Conservation (phyloP, 2,329 filamentous ascomycete species). For the Diaporthe vexans region DNA sequence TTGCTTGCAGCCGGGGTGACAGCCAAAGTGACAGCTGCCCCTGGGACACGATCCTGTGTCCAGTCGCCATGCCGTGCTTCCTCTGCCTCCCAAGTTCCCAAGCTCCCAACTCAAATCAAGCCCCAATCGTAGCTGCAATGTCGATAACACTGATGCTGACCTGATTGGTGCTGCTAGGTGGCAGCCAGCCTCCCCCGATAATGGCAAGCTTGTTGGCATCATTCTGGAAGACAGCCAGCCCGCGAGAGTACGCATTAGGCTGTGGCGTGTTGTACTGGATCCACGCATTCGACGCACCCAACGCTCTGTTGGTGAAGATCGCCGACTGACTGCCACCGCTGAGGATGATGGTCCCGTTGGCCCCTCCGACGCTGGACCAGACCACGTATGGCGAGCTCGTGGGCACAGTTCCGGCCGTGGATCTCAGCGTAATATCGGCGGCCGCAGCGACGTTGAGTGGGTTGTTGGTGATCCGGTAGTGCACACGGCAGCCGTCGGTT, state of each 20-base stretch:
- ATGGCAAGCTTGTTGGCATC: constrained; percentile 57
- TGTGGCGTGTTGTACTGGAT: constrained; percentile 53
- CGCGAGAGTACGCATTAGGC: constrained; percentile 54
- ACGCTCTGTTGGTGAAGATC: constrained; percentile 58
- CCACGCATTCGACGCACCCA: constrained; percentile 56
- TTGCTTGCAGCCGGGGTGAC: too few species aligned
- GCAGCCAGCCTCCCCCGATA: constrained; percentile 60
- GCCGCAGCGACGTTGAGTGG: constrained; percentile 56
- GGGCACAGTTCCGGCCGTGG: constrained; percentile 50
- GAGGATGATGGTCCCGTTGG: constrained; percentile 60
- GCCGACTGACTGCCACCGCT: constrained; percentile 54
- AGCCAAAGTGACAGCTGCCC: not conserved
- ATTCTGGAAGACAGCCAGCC: constrained; percentile 53
- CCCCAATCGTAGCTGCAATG: not conserved
- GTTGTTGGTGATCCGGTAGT: constrained; percentile 58
- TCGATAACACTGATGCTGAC: constrained; percentile 44
- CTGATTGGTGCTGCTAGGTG: constrained; percentile 61
- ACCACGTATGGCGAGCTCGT: constrained; percentile 58
- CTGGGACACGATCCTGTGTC: not conserved
- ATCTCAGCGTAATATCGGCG: constrained; percentile 51
- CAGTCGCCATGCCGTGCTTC: too few species aligned
- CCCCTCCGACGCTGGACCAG: constrained; percentile 59
- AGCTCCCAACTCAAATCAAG: not conserved
- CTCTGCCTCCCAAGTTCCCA: too few species aligned
- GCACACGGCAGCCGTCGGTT: constrained; percentile 54